Base-by-base conservation (phyloP, 139 green algal species). In the Picochlorum sp. region DNA sequence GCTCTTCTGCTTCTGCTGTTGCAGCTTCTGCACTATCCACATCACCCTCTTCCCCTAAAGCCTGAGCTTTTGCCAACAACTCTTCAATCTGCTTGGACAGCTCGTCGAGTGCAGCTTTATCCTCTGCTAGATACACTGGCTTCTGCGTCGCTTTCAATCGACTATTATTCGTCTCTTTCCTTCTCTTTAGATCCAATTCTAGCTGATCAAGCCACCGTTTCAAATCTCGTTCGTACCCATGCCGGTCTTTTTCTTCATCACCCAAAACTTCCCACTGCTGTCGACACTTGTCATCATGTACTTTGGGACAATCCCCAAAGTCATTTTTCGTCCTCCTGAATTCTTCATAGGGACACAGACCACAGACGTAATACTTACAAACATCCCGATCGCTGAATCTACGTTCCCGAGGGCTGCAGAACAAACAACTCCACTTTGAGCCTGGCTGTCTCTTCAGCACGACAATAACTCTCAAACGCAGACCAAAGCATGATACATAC, bases 261-360 rank as follows among this genome's bases (percentile, higher is more conserved):
- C 58, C 53, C 32, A 81, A 54, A 12, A 41, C 63, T 13, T 82
- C 61, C 64, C 63, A 77, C 59, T 74, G 33, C 22, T 41, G 18
- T 29, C 67, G 60, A 29, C 35, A 50, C 10, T 56, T 50, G 3
- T 75, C 68, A 35, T 81, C 75, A 59, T 82, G 75, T 9, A 71
- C 29, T n/a, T 22, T 33, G 10, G 64, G 59, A 55, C 75, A 82
- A 28, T 62, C 47, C 28, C 75, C 75, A 47, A 55, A 61, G 37
- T 82, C 68, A 50, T 77, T 69, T 39, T 80, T 78, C 9, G 74
- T 80, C 49, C 59, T 50, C 16, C 69, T 50, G 50, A 82, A 81
- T 41, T 81, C 74, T 43, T 81, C 63, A 24, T 75, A 68, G 2
- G 72, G 67, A 36, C 72, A 82, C 28, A 81, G 67, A 31, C 75